Evolutionary conservation across 768 basidiomycete genomes (phyloP), one percentile per base, ranked within the genome.

Genomic region (Rubroboletus satanas): DNA sequence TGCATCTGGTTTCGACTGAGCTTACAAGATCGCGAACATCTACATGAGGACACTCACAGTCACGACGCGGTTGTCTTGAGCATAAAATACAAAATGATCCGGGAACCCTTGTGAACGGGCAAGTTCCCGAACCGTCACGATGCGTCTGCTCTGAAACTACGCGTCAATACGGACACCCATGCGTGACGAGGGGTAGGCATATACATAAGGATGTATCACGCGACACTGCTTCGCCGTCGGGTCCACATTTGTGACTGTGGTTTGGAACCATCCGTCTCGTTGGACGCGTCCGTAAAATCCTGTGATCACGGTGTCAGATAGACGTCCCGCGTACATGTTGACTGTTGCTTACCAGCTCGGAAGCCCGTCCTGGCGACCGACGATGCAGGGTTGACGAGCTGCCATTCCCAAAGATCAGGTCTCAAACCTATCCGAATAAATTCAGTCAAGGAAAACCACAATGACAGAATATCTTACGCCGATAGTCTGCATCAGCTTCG

Each of bases 21-120:
- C 37, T 33, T 3, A 51, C 38, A 33, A 29, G 45, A 23, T 43
- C n/a, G 3, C 4, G 31, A 49, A 28, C 11, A 32, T 28, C 11
- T 9, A 31, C 1, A 51, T 3, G 14, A 36, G 10, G 6, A 42
- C 7, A 73, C 85, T 56, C 55, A 89, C 88, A 2, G 83, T 88
- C 31, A 81, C 74, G 14, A 90, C 77, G 41, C 77, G 81, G 38
- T 81, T 62, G 14, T 76, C 70, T 7, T 75, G 58, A 0, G 86
- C 73, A 51, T 78, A 63, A 57, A 93, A 91, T 0, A 79, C 69
- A 54, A 89, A 90, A 62, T 77, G 71, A 58, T 93, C 90, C 0
- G 89, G 86, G 66, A 93, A 89, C 0, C 90, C 90, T 72, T 93
- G 90, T 0, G 87, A 85, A 39, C 90, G 75, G 8, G 89, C 90